Evolutionary conservation across 805 yeast genomes (phyloP), one percentile per base, ranked within the genome.

Genomic region (Zygotorulaspora florentina): DNA sequence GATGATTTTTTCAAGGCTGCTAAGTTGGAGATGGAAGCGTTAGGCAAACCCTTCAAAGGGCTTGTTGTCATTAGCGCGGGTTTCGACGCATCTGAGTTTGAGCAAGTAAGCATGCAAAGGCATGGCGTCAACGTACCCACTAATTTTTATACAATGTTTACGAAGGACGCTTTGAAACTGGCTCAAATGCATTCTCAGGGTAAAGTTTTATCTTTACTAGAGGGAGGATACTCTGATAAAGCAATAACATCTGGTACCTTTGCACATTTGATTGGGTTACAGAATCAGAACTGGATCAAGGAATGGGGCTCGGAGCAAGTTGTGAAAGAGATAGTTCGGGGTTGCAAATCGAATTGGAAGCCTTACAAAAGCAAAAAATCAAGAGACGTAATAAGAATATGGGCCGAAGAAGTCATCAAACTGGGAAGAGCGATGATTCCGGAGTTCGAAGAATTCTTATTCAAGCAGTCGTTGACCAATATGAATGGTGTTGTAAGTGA

Each of bases 171-270:
- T 0, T 79, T 81, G n/a, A 76, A 74, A 44, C 65, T 87, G 38
- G 86, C 93, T 3, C 76, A 82, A 46, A 70, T 76, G 39, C 84
- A 77, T 55, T 67, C 83, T 5, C 65, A 73, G 9, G 85, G 90
- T 9, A 78, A 77, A 47, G 68, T 86, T 0, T 53, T 87, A 0
- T 85, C 95, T 1, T 64, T 87, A 17, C 65, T 87, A 52, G 96
- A 87, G 66, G 96, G 96, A 20, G 96, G 96, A 1, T 87, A 87
- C 60, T 83, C 93, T 0, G 89, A 86, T 56, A 84, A 85, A 3
- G 95, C 95, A 0, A 71, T 87, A 13, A 66, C 82, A 1, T 83
- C 93, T 1, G 95, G 95, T 10, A 80, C 84, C 0, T 84, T 85
- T 59, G 77, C 93, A 3, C 95, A 87, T 61, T 66, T 87, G 44